Evolutionary conservation across 2,329 filamentous ascomycete species (phyloP), one percentile per base, ranked within the genome.

Genomic region (Ascosphaera apis): DNA sequence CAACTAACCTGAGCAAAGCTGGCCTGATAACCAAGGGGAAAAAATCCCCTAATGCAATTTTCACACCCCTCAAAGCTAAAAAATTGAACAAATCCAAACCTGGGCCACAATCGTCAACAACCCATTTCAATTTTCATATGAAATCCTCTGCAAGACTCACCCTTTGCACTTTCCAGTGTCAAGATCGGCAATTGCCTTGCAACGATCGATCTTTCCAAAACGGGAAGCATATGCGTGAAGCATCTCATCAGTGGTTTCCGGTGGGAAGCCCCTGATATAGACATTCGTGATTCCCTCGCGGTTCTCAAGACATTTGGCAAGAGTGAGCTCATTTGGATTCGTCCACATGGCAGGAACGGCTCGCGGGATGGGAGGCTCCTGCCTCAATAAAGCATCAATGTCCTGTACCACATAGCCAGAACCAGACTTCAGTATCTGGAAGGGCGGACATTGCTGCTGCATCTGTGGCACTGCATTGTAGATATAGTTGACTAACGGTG

Each of bases 41-140:
- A 86, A 53, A 98, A 93, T 32, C 82, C 88, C 36, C 83, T 80
- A 50, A 98, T 98, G 54, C 88, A 95, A 50, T 83, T 78, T 60
- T 95, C 84, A 9, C 88, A 92, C 44, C 93, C 76, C 37, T 76
- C 73, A 42, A 79, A 78, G 46, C 80, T 77, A 53, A 69, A 78
- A 54, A 91, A 98, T 56, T 93, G 92, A 54, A 92, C 86, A 53
- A 98, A 98, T 3, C 88, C 88, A 51, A 95, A 98, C 11, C 88
- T 95, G 47, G 13, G 25, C 8, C 25, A 38, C 16, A 33, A 27
- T 5, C 7, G 43, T 62, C 39, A 61, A 50, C 40, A 41, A 35
- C 42, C 33, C 16, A 36, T 36, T 19, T 35, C 34, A 39, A 13
- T n/a, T 34, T 32, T 34, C 17, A 35, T 15, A 41, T n/a, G n/a